A percentile compares a stretch with the other conserved stretches of the same genome.
These are phyloP conservation scores for Toxicodendron radicans DNA, from an alignment of 345 rosid species.

Conservation along the genomic window DNA sequence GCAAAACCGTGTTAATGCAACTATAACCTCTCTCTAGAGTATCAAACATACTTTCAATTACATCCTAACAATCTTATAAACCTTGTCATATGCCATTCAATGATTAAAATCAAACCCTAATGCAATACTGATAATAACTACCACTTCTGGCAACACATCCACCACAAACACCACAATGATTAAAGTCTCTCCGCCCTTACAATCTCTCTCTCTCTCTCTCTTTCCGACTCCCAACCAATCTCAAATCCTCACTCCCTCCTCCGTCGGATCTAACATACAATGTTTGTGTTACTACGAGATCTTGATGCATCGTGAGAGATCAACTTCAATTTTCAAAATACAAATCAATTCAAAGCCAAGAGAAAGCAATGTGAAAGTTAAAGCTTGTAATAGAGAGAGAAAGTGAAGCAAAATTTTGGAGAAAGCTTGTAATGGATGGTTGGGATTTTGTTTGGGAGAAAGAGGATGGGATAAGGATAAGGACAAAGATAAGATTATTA, in stretches of 20 bases:
- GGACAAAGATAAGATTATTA: too few species aligned
- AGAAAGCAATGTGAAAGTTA: neutral
- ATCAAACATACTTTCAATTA: slow-evolving; percentile 1
- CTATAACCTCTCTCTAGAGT: neutral
- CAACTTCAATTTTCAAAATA: slow-evolving; percentile 3
- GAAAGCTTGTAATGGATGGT: slow-evolving; percentile 3
- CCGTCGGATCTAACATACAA: slow-evolving; percentile 14
- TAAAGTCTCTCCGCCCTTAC: slow-evolving; percentile 66
- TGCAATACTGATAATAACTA: neutral
- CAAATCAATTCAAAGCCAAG: neutral
- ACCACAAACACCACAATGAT: neutral
- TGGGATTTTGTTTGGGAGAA: too few species aligned
- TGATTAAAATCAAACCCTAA: neutral
- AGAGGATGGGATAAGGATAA: too few species aligned
- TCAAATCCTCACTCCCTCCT: neutral
- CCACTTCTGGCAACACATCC: neutral
- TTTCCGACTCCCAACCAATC: neutral
- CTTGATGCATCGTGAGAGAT: neutral
- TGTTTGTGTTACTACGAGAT: neutral
- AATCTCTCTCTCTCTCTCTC: neutral
- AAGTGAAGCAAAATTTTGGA: slow-evolving; percentile 21
- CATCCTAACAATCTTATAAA: neutral
- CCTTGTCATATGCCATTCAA: neutral
- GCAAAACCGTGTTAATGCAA: too few species aligned
- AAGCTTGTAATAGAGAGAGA: slow-evolving; percentile 7